Evolutionary conservation across 2,329 filamentous ascomycete genomes (phyloP).

Genomic region (Ophiosphaerella herpotricha): DNA sequence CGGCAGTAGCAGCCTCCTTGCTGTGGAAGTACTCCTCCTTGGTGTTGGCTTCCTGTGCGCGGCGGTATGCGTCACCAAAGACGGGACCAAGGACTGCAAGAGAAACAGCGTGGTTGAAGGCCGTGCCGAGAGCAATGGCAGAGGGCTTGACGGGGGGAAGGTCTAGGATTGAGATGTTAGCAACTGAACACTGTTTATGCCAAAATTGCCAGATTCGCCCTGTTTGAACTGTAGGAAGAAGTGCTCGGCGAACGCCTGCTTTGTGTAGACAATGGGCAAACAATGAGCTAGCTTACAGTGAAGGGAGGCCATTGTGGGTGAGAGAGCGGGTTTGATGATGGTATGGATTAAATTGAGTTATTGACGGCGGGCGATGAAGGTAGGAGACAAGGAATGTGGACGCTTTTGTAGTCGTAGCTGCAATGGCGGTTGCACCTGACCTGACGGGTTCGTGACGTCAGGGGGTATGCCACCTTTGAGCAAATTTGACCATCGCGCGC

Average conservation of each 20-base stretch:
- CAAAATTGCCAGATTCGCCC: constrained; percentile 12
- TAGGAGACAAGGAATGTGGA: constrained; percentile 30
- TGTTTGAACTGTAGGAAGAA: neutral
- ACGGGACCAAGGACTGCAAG: constrained; percentile 84
- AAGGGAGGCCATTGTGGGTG: constrained; percentile 61
- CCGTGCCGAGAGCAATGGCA: constrained; percentile 91
- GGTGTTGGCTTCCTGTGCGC: constrained; percentile 86
- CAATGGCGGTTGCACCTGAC: constrained; percentile 34
- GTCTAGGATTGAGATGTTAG: constrained; percentile 51
- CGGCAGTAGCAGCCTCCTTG: constrained; percentile 87
- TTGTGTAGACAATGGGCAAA: neutral
- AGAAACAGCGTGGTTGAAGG: constrained; percentile 93
- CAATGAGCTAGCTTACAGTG: constrained; percentile 55
- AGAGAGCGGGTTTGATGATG: constrained; percentile 22
- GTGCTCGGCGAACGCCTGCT: neutral
- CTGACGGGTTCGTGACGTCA: constrained; percentile 35
- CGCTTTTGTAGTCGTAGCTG: constrained; percentile 39
- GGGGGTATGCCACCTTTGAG: constrained; percentile 1
- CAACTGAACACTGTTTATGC: constrained; percentile 9
- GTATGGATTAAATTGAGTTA: constrained; percentile 13
- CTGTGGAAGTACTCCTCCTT: constrained; percentile 96
- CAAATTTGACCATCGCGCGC: constrained; percentile 16
- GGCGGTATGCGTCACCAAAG: constrained; percentile 93
- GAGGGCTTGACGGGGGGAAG: constrained; percentile 92
- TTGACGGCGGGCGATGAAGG: constrained; percentile 18